Percentiles rank a stretch among this genome's conserved stretches.
These are phyloP conservation scores for Cladosporium oxysporum DNA, from an alignment of 2,329 filamentous ascomycete species.

Conservation along the genomic window DNA sequence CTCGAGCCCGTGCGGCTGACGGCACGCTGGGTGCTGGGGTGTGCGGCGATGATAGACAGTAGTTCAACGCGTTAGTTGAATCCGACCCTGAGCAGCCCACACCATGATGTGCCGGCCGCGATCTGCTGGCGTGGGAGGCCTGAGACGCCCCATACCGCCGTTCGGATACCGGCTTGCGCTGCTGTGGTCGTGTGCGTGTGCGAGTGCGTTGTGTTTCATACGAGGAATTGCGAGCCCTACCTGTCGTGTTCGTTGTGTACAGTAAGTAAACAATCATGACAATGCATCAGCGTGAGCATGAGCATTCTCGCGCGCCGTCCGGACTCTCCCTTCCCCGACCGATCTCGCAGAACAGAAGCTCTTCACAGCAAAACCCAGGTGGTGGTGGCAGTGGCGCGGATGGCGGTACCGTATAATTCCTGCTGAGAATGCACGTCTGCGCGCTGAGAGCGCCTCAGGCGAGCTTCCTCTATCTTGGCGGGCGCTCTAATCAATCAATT, in stretches of 20 bases:
- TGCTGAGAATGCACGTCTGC: not conserved
- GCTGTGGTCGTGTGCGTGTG: not conserved
- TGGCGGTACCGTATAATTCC: not conserved
- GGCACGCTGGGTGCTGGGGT: not conserved
- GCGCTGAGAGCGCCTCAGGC: not conserved
- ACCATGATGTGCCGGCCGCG: not conserved
- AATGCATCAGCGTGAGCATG: not conserved
- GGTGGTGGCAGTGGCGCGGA: not conserved
- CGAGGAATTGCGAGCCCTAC: not conserved
- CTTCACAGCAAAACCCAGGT: not conserved
- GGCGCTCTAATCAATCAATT: not conserved
- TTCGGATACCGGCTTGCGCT: not conserved
- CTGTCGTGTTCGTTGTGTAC: not conserved
- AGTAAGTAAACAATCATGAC: not conserved
- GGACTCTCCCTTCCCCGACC: not conserved
- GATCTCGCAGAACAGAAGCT: not conserved
- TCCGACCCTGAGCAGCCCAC: not conserved
- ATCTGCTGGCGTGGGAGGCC: not conserved
- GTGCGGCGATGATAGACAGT: not conserved
- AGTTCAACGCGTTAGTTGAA: not conserved
- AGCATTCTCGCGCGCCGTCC: not conserved
- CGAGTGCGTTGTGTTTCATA: not conserved
- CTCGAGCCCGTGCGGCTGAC: constrained; percentile 8
- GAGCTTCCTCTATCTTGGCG: not conserved
- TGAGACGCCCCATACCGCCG: not conserved